Evolutionary conservation across 2,329 filamentous ascomycete genomes (phyloP).

Genomic region (Paraconiothyrium sp.): DNA sequence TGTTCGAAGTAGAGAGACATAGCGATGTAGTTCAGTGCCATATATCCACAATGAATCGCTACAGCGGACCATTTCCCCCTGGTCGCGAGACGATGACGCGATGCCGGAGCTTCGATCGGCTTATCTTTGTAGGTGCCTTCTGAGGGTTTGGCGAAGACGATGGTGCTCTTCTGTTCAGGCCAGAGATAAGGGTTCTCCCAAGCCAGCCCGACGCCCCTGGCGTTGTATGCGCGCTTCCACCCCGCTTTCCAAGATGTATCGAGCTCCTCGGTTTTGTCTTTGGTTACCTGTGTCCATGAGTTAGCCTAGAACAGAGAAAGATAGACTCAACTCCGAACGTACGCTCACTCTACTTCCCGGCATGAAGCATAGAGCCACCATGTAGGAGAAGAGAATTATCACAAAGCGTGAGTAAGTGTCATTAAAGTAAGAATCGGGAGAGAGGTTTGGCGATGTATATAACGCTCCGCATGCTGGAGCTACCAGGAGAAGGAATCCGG

Average conservation of each 20-base stretch:
- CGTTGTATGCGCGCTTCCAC: slow-evolving; percentile 11
- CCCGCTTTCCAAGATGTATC: slow-evolving; percentile 6
- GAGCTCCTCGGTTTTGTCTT: slow-evolving; percentile 2
- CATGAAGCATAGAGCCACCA: slow-evolving; percentile 18
- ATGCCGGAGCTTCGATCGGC: slow-evolving; percentile 2
- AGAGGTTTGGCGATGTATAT: slow-evolving; percentile 13
- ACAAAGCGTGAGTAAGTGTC: slow-evolving; percentile 18
- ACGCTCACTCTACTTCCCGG: not conserved
- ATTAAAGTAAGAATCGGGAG: slow-evolving; percentile 13
- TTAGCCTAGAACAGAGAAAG: too few species aligned
- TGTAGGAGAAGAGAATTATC: slow-evolving; percentile 17
- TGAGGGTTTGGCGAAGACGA: slow-evolving; percentile 1
- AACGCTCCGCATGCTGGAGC: slow-evolving; percentile 17
- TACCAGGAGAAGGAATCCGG: slow-evolving; percentile 13
- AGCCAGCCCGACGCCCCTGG: slow-evolving; percentile 2
- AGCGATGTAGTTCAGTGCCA: slow-evolving; percentile 12
- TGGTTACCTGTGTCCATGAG: not conserved
- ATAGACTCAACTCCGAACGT: not conserved
- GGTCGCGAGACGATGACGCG: slow-evolving; percentile 11
- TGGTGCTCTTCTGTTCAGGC: slow-evolving; percentile 12
- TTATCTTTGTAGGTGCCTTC: slow-evolving; percentile 7
- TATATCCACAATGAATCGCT: slow-evolving; percentile 8
- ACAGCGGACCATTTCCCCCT: slow-evolving; percentile 13
- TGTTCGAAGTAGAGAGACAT: slow-evolving; percentile 9
- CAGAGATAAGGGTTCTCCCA: slow-evolving; percentile 13